A percentile compares a stretch with the other conserved stretches of the same genome.
Conservation (phyloP, 768 basidiomycete genomes). For the Russula dissimulans region DNA sequence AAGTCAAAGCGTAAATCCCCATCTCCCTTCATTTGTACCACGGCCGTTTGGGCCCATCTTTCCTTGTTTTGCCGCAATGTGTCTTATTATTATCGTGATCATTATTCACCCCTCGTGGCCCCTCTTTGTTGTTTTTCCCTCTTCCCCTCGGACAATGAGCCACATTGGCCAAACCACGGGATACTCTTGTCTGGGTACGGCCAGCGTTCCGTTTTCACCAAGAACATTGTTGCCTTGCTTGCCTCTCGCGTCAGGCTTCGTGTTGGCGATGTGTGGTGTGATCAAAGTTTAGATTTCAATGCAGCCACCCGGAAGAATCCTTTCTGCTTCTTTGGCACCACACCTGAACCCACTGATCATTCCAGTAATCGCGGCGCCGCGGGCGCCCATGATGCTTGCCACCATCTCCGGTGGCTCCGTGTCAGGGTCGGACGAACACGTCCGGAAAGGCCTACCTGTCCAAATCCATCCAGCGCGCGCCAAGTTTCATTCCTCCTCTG, state of each 20-base stretch:
- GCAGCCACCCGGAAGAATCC: slow-evolving; percentile 1
- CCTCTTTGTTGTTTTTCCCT: background rate
- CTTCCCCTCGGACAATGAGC: background rate
- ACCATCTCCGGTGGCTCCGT: background rate
- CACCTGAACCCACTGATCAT: slow-evolving; percentile 4
- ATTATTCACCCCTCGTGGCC: slow-evolving; percentile 8
- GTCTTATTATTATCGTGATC: background rate
- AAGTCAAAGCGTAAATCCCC: slow-evolving; percentile 6
- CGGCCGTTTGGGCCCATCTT: background rate
- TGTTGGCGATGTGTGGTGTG: slow-evolving; percentile 10
- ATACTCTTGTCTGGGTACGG: slow-evolving; percentile 6
- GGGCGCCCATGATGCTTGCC: background rate
- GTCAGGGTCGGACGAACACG: background rate
- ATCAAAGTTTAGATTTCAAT: slow-evolving; percentile 14
- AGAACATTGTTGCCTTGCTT: slow-evolving; percentile 6
- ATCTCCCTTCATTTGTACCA: background rate
- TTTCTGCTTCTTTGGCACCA: background rate
- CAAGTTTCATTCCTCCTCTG: background rate
- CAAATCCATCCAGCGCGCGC: background rate
- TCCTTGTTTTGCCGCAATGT: background rate
- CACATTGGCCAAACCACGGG: slow-evolving; percentile 1
- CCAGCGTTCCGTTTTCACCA: slow-evolving; percentile 2
- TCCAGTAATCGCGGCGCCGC: slow-evolving; percentile 2
- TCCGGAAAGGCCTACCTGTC: slow-evolving; percentile 2
- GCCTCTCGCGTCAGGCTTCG: background rate